A percentile compares a stretch with the other conserved stretches of the same genome.
Evolutionary conservation across 1,139 yeast genomes (phyloP).

Genomic region (Hemisphaericaspora lyxosophila): DNA sequence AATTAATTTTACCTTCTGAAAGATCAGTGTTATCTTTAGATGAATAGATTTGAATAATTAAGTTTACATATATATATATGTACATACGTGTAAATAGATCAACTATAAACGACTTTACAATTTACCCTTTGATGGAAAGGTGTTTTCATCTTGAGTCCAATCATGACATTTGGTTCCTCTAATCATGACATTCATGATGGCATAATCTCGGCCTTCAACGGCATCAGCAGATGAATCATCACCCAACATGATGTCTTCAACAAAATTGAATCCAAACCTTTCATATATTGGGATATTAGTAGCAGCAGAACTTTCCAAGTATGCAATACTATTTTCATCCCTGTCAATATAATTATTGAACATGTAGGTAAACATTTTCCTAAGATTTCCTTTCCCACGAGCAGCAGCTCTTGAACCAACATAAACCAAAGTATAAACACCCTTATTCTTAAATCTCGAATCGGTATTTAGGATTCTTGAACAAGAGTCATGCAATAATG

Average conservation of each 20-base stretch:
- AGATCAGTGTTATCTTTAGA: slow-evolving; percentile 63
- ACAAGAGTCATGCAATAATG: slow-evolving; percentile 53
- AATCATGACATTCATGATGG: slow-evolving; percentile 60
- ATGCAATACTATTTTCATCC: slow-evolving; percentile 40
- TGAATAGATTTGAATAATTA: slow-evolving; percentile 42
- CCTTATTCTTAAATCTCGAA: slow-evolving; percentile 36
- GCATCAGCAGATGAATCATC: slow-evolving; percentile 27
- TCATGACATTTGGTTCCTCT: slow-evolving; percentile 46
- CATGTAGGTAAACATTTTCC: slow-evolving; percentile 57
- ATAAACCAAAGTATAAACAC: slow-evolving; percentile 58
- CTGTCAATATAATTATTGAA: slow-evolving; percentile 52
- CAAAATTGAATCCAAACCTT: slow-evolving; percentile 54
- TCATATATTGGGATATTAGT: slow-evolving; percentile 58
- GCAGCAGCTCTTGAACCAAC: slow-evolving; percentile 59
- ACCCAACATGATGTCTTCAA: slow-evolving; percentile 52
- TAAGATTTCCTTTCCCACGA: slow-evolving; percentile 67
- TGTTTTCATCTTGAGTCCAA: slow-evolving; percentile 30
- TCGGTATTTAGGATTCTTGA: slow-evolving; percentile 37
- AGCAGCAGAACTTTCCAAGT: slow-evolving; percentile 59
- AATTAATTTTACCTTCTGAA: slow-evolving; percentile 59
- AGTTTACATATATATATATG: slow-evolving; percentile 2
- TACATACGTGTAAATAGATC: slow-evolving; percentile 8
- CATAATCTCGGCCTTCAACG: slow-evolving; percentile 47
- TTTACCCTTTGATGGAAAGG: slow-evolving; percentile 14
- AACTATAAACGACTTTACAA: slow-evolving; percentile 9